These are phyloP conservation scores for Teunomyces gatunensis DNA, from an alignment of 805 yeast species.

Conservation along the genomic window DNA sequence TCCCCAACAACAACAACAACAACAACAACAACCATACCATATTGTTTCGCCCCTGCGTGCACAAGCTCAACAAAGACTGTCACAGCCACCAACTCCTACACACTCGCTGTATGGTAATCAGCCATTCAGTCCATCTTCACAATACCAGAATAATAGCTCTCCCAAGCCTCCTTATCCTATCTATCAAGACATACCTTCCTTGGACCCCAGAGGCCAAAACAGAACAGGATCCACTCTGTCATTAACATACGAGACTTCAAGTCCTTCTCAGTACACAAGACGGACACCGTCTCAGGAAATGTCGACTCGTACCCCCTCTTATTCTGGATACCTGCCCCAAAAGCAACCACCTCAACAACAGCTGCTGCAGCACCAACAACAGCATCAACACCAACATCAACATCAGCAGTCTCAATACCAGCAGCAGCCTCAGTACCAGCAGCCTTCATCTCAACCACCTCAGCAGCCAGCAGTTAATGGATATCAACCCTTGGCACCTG, in stretches of 20 bases:
- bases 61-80: background rate
- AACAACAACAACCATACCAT: background rate
- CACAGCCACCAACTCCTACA: background rate
- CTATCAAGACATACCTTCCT: background rate
- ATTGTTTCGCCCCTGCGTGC: background rate
- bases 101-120: background rate
- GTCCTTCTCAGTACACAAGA: background rate
- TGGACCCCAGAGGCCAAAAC: background rate
- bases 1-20: background rate
- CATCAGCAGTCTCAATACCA: background rate
- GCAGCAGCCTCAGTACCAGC: constrained; percentile 6
- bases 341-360: constrained; percentile 2
- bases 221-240: constrained; percentile 1
- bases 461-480: constrained; percentile 3
- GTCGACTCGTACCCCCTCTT: background rate
- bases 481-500: background rate
- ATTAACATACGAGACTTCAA: background rate
- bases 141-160: background rate
- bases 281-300: background rate
- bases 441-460: constrained; percentile 8
- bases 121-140: background rate
- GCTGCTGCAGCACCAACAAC: constrained; percentile 7
- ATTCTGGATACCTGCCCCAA: background rate
- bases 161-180: constrained; percentile 1
- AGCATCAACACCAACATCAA: constrained; percentile 9